Evolutionary conservation across 192 early-diverging fungal species (phyloP).

Genomic region (Coemansia reversa): DNA sequence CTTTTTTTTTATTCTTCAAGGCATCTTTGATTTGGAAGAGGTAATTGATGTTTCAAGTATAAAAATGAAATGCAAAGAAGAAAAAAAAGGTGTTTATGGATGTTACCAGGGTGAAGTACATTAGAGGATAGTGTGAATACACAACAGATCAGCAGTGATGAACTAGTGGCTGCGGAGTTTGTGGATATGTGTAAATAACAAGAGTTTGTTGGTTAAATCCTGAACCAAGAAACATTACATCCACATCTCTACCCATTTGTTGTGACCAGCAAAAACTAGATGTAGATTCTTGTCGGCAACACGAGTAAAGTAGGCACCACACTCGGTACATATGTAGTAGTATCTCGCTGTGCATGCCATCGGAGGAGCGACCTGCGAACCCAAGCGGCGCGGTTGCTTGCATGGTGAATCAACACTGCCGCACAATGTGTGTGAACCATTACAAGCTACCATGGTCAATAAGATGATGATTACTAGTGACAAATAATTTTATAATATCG

Average conservation of each 20-base stretch:
- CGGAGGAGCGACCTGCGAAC: slow-evolving; percentile 5
- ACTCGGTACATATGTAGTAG: slow-evolving; percentile 49
- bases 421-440: not conserved
- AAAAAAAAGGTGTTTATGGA: not conserved
- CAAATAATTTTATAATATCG: too few species aligned
- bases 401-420: not conserved
- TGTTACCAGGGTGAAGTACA: not conserved
- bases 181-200: too few species aligned
- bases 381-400: not conserved
- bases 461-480: not conserved
- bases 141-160: too few species aligned
- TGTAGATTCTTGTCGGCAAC: slow-evolving; percentile 49
- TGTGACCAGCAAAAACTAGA: slow-evolving; percentile 37
- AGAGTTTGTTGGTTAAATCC: too few species aligned
- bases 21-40: not conserved
- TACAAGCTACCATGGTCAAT: not conserved
- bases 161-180: too few species aligned
- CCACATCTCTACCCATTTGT: slow-evolving; percentile 40
- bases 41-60: not conserved
- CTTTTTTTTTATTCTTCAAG: not conserved
- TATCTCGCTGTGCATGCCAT: slow-evolving; percentile 29
- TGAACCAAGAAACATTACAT: not conserved
- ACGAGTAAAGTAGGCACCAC: slow-evolving; percentile 34
- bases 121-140: not conserved
- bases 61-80: not conserved